phyloP scores from a whole-genome alignment of 2,329 filamentous ascomycete genomes.

The Stenocarpella maydis region DNA sequence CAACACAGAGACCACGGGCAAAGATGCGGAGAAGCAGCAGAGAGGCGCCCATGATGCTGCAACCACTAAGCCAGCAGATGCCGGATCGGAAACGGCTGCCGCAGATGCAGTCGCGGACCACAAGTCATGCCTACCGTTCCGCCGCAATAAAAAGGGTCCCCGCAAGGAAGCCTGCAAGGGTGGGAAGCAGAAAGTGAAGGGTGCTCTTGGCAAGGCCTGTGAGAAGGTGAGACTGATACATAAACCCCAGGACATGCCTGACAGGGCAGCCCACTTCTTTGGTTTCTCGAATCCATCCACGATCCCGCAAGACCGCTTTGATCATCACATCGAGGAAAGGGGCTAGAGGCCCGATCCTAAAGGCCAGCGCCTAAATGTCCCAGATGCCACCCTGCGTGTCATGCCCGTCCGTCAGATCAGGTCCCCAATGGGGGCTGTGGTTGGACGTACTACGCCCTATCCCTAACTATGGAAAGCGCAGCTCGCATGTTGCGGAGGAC shows the following conservation, averaged over 20 bases:
- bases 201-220: background rate
- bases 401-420: constrained; percentile 24
- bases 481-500: constrained; percentile 1
- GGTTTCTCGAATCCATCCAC: constrained; percentile 20
- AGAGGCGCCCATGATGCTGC: background rate
- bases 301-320: constrained; percentile 11
- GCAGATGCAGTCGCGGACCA: constrained; percentile 7
- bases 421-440: constrained; percentile 23
- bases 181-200: constrained; percentile 20
- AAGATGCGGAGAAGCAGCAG: background rate
- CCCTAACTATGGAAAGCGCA: background rate
- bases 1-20: background rate
- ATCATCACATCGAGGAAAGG: background rate
- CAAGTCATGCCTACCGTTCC: constrained; percentile 8
- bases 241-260: background rate
- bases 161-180: constrained; percentile 24
- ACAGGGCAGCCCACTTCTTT: constrained; percentile 9
- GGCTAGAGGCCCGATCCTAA: constrained; percentile 8
- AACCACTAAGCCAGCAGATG: background rate
- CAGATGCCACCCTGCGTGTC: constrained; percentile 7
- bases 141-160: background rate
- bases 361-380: constrained; percentile 7
- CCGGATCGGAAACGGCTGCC: constrained; percentile 3
- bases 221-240: constrained; percentile 31
- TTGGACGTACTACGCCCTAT: background rate